These are phyloP conservation scores for Exophiala viscosa DNA, from an alignment of 2,329 filamentous ascomycete species.

Conservation along the genomic window DNA sequence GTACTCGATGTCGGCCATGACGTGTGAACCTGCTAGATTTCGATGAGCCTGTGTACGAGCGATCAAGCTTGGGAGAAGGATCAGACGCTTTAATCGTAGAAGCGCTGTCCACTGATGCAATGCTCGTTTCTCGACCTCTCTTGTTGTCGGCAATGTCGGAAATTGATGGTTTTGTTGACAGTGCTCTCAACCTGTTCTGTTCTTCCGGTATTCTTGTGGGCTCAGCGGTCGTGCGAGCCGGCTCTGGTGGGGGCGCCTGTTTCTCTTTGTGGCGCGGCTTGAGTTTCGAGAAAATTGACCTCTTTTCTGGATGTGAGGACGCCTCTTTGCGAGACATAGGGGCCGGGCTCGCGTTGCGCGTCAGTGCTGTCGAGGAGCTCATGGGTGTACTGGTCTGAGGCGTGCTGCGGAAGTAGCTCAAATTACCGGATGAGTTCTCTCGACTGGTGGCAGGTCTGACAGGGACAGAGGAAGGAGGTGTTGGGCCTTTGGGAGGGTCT, in stretches of 20 bases:
- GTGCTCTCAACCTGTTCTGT: constrained; percentile 18
- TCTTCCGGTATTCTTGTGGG: constrained; percentile 25
- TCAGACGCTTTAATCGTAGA: constrained; percentile 30
- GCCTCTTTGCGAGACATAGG: constrained; percentile 58
- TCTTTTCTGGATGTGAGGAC: constrained; percentile 36
- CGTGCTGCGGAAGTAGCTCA: constrained; percentile 51
- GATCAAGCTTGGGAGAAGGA: constrained; percentile 28
- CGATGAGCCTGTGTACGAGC: constrained; percentile 23
- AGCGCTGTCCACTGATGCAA: constrained; percentile 32
- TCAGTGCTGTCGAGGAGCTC: constrained; percentile 49
- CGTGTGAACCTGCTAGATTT: constrained; percentile 25
- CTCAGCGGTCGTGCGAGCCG: constrained; percentile 23
- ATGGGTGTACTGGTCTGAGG: constrained; percentile 48
- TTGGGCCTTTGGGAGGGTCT: constrained; percentile 45
- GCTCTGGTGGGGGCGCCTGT: constrained; percentile 31
- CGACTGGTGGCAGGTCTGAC: constrained; percentile 70
- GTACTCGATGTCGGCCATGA: constrained; percentile 19
- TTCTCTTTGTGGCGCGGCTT: constrained; percentile 48
- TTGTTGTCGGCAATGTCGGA: constrained; percentile 20
- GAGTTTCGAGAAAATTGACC: constrained; percentile 53
- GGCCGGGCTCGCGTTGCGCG: constrained; percentile 75
- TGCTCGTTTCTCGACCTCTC: constrained; percentile 31
- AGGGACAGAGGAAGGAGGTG: constrained; percentile 46
- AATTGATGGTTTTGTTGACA: constrained; percentile 15
- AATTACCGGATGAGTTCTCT: constrained; percentile 63